Percentiles rank a stretch among this genome's conserved stretches.
Conservation (phyloP, 805 yeast species). For the Yarrowia sp. region DNA sequence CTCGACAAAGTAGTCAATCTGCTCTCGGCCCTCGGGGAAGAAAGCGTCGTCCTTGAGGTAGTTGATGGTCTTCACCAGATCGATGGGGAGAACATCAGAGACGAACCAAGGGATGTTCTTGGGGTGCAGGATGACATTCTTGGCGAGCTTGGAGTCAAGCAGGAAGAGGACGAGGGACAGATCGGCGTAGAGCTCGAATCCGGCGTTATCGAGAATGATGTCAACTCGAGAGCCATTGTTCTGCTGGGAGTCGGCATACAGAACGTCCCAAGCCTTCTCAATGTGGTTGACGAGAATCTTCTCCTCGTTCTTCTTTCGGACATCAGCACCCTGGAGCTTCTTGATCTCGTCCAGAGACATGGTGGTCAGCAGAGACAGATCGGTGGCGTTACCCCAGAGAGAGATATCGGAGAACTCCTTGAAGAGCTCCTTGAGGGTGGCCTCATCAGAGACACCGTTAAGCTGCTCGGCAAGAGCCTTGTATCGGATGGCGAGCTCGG, state of each 20-base stretch:
- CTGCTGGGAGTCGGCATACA: slow-evolving; percentile 26
- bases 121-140: slow-evolving; percentile 73
- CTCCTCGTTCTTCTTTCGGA: slow-evolving; percentile 75
- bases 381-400: slow-evolving; percentile 98
- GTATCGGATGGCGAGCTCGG: slow-evolving; percentile 72
- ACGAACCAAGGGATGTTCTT: slow-evolving; percentile 97
- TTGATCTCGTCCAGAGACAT: slow-evolving; percentile 73
- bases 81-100: slow-evolving; percentile 88
- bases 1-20: slow-evolving; percentile 50
- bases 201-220: slow-evolving; percentile 87
- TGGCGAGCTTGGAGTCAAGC: slow-evolving; percentile 66
- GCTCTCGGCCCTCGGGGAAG: slow-evolving; percentile 48
- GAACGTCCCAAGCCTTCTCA: slow-evolving; percentile 57
- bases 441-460: slow-evolving; percentile 40
- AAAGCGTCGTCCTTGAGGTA: slow-evolving; percentile 54
- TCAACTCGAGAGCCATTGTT: slow-evolving; percentile 56
- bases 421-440: slow-evolving; percentile 57
- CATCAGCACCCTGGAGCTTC: slow-evolving; percentile 86
- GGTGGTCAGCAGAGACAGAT: slow-evolving; percentile 82
- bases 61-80: slow-evolving; percentile 56
- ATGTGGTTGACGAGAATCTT: slow-evolving; percentile 77
- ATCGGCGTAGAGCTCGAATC: slow-evolving; percentile 93
- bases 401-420: slow-evolving; percentile 84
- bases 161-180: slow-evolving; percentile 61
- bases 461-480: slow-evolving; percentile 42